Percentiles rank a stretch among this genome's conserved stretches.
Conservation (phyloP, 768 basidiomycete genomes). For the Artomyces pyxidatus region DNA sequence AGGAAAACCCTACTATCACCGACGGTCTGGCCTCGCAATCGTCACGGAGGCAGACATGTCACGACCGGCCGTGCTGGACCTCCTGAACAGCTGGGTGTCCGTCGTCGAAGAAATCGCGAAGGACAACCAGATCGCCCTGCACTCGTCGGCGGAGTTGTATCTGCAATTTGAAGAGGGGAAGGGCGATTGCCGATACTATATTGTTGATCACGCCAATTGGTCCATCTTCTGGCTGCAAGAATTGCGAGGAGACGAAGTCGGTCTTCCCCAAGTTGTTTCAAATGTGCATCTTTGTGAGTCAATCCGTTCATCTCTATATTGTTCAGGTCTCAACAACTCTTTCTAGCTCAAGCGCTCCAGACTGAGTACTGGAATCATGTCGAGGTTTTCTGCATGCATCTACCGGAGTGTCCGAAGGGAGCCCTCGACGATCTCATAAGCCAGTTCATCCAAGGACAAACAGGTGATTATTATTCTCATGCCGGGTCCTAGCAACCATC, state of each 20-base stretch:
- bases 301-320: not conserved
- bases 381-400: not conserved
- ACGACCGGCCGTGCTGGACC: not conserved
- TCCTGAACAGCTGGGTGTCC: not conserved
- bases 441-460: not conserved
- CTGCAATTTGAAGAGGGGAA: not conserved
- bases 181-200: not conserved
- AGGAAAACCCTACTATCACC: not conserved
- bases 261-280: not conserved
- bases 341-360: not conserved
- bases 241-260: not conserved
- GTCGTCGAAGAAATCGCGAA: not conserved
- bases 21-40: not conserved
- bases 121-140: not conserved
- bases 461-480: not conserved
- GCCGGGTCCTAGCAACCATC: not conserved
- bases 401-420: not conserved
- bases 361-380: slow-evolving; percentile 2
- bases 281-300: not conserved
- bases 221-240: slow-evolving; percentile 2
- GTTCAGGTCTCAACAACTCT: not conserved
- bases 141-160: not conserved
- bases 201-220: slow-evolving; percentile 1
- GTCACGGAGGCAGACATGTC: not conserved
- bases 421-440: not conserved